Base-by-base conservation (phyloP, 441 rosid genomes). In the Arabidopsis lyrata region DNA sequence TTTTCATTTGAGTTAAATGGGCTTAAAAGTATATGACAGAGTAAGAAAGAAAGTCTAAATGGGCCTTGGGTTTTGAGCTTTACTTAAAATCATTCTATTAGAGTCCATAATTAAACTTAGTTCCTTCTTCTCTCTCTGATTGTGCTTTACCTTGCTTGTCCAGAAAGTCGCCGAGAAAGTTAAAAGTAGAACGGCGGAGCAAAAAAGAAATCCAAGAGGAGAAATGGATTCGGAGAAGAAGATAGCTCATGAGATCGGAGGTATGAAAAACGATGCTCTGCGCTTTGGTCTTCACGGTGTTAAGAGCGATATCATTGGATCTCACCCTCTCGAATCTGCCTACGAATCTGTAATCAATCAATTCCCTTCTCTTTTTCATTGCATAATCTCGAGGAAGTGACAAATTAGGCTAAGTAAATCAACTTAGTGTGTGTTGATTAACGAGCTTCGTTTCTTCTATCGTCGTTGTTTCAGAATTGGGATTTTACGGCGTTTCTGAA, bases 261-360 rank as follows among this genome's bases (percentile, higher is more conserved):
- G 88, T 0, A 41, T 86, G 45, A 86, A 84, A 59, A 84, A 80
- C 35, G 95, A 95, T 34, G 85, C 85, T 13, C 86, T 95, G 15
- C 91, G 98, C 0, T 92, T 87, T 64, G 98, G 97, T 42, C 89
- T 90, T 22, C 85, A 89, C 27, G 92, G 89, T 49, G 90, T 90
- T 67, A 92, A 87, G 70, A 88, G 96, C 81, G 87, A 88, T 73
- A 78, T 92, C 68, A 73, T 90, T 16, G 89, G 86, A 81, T 77
- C 93, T 83, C 98, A 95, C 70, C 96, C 99, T 9, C 90, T 92
- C 74, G 86, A 92, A 80, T 81, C 96, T 35, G 62, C 88, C 29
- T 87, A 80, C 68, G 85, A 76, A 79, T 80, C 90, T 34, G 99
- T 95, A 83, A 59, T 2, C 62, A 6, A 12, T 49, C 44, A 35